Percentiles rank a stretch among this genome's conserved stretches.
Conservation (phyloP, 305 asterid genomes). For the Solanum aculeatissimum region DNA sequence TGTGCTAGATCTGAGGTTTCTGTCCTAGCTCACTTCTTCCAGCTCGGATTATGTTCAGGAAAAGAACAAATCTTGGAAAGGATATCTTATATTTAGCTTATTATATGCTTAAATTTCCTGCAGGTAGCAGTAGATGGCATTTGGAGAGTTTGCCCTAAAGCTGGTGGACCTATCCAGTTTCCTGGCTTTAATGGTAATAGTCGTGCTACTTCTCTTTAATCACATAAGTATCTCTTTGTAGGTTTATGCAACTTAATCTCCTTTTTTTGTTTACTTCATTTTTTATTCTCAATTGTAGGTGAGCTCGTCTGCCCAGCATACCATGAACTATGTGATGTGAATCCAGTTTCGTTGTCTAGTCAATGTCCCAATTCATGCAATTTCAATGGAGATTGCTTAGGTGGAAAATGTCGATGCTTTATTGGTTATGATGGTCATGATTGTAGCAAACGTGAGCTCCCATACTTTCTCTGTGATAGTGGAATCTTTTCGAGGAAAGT, state of each 20-base stretch:
- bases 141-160: slow-evolving; percentile 84
- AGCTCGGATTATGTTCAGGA: neutral
- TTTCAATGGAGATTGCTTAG: slow-evolving; percentile 84
- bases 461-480: neutral
- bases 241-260: neutral
- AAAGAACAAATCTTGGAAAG: neutral
- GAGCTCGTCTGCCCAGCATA: slow-evolving; percentile 88
- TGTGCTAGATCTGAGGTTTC: neutral
- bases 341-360: slow-evolving; percentile 53
- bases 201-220: neutral
- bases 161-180: slow-evolving; percentile 82
- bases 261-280: neutral
- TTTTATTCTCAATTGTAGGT: slow-evolving; percentile 32
- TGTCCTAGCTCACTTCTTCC: neutral
- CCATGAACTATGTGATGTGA: slow-evolving; percentile 69
- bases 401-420: slow-evolving; percentile 84
- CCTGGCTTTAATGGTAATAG: slow-evolving; percentile 74
- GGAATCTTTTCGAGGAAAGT: neutral
- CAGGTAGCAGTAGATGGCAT: slow-evolving; percentile 93
- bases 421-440: slow-evolving; percentile 78
- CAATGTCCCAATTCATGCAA: slow-evolving; percentile 77
- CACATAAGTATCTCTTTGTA: neutral
- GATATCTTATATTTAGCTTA: neutral
- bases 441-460: slow-evolving; percentile 56
- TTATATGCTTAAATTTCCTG: neutral